Percentiles rank a stretch among this genome's conserved stretches.
Conservation (phyloP, 768 basidiomycete genomes). For the Sarcodon sp. region DNA sequence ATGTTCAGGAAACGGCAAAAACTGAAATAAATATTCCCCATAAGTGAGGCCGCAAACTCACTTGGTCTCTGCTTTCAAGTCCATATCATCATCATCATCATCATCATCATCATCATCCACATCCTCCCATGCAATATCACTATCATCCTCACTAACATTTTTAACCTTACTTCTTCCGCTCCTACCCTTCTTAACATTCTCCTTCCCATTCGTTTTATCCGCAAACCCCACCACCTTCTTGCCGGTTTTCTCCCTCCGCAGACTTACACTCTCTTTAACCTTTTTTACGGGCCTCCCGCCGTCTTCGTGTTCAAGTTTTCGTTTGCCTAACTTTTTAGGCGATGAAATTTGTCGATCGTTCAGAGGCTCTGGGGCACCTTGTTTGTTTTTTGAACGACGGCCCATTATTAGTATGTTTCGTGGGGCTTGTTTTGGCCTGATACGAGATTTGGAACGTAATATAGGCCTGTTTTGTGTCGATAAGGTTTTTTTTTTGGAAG, state of each 20-base stretch:
- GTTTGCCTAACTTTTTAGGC: constrained; percentile 56
- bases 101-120: constrained; percentile 40
- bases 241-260: constrained; percentile 8
- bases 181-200: constrained; percentile 13
- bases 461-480: neutral
- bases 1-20: neutral
- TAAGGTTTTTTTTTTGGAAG: neutral
- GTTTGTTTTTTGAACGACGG: constrained; percentile 77
- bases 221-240: constrained; percentile 8
- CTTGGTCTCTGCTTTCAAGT: constrained; percentile 30
- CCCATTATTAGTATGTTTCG: constrained; percentile 40
- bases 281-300: constrained; percentile 20
- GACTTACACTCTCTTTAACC: constrained; percentile 14
- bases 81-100: constrained; percentile 36
- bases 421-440: too few relatives aligned
- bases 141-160: constrained; percentile 18
- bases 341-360: constrained; percentile 23
- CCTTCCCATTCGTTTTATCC: constrained; percentile 5
- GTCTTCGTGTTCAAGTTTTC: constrained; percentile 41
- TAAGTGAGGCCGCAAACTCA: constrained; percentile 12
- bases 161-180: neutral
- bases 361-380: constrained; percentile 53
- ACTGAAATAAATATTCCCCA: constrained; percentile 2
- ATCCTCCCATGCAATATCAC: constrained; percentile 48
- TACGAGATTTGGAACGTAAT: neutral